Conservation (phyloP, 2,329 filamentous ascomycete species). For the Atkinsonella texensis region DNA sequence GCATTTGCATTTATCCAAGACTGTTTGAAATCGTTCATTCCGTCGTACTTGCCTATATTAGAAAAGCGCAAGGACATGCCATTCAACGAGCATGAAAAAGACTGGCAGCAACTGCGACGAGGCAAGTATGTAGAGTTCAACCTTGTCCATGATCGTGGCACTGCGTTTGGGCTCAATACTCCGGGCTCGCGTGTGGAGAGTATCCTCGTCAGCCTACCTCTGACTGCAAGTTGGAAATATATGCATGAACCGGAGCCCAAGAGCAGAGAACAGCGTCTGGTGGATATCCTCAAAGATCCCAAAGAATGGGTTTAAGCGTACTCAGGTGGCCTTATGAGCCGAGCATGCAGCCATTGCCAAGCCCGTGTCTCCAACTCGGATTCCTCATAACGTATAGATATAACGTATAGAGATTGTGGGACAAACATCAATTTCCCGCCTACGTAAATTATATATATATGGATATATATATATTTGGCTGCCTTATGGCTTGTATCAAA, state of each 20-base stretch:
- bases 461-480: too few relatives aligned
- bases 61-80: constrained; percentile 84
- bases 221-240: constrained; percentile 90
- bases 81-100: constrained; percentile 74
- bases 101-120: constrained; percentile 89
- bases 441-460: too few relatives aligned
- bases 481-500: too few relatives aligned
- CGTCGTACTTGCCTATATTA: constrained; percentile 82
- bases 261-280: constrained; percentile 64
- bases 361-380: too few relatives aligned
- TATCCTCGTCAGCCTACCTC: constrained; percentile 90
- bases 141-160: constrained; percentile 90
- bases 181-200: constrained; percentile 88
- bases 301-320: constrained; percentile 50
- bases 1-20: constrained; percentile 83
- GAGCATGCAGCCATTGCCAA: too few relatives aligned
- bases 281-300: constrained; percentile 57
- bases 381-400: too few relatives aligned
- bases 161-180: constrained; percentile 85
- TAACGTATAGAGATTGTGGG: too few relatives aligned
- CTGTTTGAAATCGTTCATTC: constrained; percentile 75
- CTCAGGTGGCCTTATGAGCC: too few relatives aligned
- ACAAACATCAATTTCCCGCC: too few relatives aligned
- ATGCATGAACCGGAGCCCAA: constrained; percentile 77
- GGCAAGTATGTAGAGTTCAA: constrained; percentile 99